Conservation (phyloP, 305 asterid species). For the Fraxinus angustifolia region DNA sequence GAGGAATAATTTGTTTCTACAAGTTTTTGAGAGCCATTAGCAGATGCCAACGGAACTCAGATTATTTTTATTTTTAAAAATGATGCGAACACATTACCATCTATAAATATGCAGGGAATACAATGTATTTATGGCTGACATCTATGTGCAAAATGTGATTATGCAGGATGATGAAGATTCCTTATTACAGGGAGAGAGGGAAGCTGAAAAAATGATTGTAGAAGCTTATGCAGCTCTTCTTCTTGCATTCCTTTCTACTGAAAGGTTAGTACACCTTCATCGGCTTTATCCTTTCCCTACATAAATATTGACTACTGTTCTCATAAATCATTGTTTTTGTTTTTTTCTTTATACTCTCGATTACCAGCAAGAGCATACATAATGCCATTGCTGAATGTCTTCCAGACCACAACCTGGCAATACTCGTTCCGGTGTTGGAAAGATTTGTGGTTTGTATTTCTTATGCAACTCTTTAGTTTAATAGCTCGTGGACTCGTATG, state of each 20-base stretch:
- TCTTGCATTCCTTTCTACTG: conserved; percentile 92
- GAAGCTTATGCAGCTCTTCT: conserved; percentile 98
- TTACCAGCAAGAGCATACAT: conserved; percentile 56
- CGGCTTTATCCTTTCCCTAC: neutral
- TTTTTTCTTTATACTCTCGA: neutral
- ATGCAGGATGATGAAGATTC: conserved; percentile 81
- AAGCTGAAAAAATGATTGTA: conserved; percentile 92
- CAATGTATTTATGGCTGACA: neutral
- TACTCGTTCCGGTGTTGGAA: conserved; percentile 85
- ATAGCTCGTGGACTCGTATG: neutral
- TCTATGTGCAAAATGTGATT: neutral
- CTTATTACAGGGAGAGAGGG: conserved; percentile 78
- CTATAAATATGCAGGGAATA: conserved; percentile 5
- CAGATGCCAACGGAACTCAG: neutral
- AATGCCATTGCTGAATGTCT: conserved; percentile 57
- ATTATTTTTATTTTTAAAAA: neutral
- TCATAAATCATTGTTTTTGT: conserved; percentile 3
- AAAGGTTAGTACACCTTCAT: conserved; percentile 42
- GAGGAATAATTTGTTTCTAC: neutral
- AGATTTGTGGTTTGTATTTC: conserved; percentile 74
- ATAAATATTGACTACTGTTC: conserved; percentile 15
- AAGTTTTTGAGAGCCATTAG: neutral
- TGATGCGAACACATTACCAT: neutral
- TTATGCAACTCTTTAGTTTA: neutral
- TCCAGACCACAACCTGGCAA: conserved; percentile 51